phyloP scores from a whole-genome alignment of 495 filamentous ascomycete species.

The Elaphomyces granulatus region DNA sequence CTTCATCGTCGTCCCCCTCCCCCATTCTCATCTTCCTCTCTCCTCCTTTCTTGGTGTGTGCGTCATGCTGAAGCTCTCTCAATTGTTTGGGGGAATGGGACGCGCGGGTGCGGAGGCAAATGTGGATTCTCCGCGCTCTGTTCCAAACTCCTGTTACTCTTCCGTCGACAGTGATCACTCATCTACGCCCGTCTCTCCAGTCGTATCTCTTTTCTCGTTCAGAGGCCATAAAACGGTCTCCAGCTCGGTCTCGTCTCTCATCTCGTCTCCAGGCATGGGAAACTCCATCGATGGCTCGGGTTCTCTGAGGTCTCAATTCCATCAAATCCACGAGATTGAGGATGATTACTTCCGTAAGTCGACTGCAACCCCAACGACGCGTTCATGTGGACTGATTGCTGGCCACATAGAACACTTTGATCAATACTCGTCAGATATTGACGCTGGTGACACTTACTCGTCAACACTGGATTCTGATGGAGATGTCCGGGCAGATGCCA shows the following conservation, averaged over 20 bases:
- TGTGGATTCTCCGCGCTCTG: slow-evolving; percentile 9
- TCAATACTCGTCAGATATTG: slow-evolving; percentile 10
- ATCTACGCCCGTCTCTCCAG: slow-evolving; percentile 32
- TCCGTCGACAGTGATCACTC: slow-evolving; percentile 20
- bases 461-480: slow-evolving; percentile 28
- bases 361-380: too few relatives aligned
- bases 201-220: slow-evolving; percentile 28
- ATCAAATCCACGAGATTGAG: slow-evolving; percentile 29
- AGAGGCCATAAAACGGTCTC: slow-evolving; percentile 29
- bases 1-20: too few relatives aligned
- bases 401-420: slow-evolving; percentile 25
- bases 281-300: slow-evolving; percentile 38
- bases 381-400: too few relatives aligned
- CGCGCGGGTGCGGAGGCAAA: slow-evolving; percentile 18
- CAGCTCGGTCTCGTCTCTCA: slow-evolving; percentile 48
- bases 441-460: slow-evolving; percentile 22
- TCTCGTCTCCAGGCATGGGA: slow-evolving; percentile 35
- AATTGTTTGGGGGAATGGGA: slow-evolving; percentile 16
- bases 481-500: slow-evolving; percentile 47
- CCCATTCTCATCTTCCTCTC: too few relatives aligned
- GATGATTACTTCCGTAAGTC: slow-evolving; percentile 34
- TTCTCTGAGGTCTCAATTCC: slow-evolving; percentile 26
- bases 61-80: slow-evolving; percentile 17
- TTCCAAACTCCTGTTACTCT: slow-evolving; percentile 8
- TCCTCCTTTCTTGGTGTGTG: not conserved